Conservation (phyloP, 2,329 filamentous ascomycete species). For the Davidsoniella eucalypti region DNA sequence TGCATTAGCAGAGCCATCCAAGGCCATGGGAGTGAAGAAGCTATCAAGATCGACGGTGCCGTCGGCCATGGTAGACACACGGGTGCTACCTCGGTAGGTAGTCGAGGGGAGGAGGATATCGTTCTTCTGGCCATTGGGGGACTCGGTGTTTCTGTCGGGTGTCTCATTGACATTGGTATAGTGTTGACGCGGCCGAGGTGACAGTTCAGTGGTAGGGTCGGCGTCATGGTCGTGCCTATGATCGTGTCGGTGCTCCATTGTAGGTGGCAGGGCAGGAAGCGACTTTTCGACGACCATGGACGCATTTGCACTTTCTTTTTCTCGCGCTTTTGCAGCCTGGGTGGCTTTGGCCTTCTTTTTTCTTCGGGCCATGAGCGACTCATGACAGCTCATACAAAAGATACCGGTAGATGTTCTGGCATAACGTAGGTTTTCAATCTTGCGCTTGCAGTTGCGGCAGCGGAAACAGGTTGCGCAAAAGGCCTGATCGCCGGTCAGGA, state of each 20-base stretch:
- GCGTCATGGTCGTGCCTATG: slow-evolving; percentile 36
- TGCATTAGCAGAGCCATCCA: slow-evolving; percentile 47
- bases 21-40: slow-evolving; percentile 60
- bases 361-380: slow-evolving; percentile 83
- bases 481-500: slow-evolving; percentile 91
- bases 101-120: slow-evolving; percentile 56
- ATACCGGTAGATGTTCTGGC: slow-evolving; percentile 95
- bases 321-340: slow-evolving; percentile 38
- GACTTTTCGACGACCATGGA: slow-evolving; percentile 76
- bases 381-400: slow-evolving; percentile 98
- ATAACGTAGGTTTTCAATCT: slow-evolving; percentile 97
- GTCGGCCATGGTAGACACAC: slow-evolving; percentile 40
- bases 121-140: slow-evolving; percentile 26
- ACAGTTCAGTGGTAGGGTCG: slow-evolving; percentile 53
- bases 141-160: slow-evolving; percentile 6
- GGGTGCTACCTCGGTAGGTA: slow-evolving; percentile 66
- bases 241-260: slow-evolving; percentile 3
- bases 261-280: slow-evolving; percentile 74
- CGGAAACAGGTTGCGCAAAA: slow-evolving; percentile 96
- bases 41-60: slow-evolving; percentile 43
- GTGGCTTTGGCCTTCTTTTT: slow-evolving; percentile 66
- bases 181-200: slow-evolving; percentile 38
- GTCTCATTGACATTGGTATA: slow-evolving; percentile 19
- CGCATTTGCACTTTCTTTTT: slow-evolving; percentile 37
- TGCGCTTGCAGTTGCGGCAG: slow-evolving; percentile 94